Evolutionary conservation across 768 basidiomycete genomes (phyloP).

Genomic region (Hydnomerulius pinastri): DNA sequence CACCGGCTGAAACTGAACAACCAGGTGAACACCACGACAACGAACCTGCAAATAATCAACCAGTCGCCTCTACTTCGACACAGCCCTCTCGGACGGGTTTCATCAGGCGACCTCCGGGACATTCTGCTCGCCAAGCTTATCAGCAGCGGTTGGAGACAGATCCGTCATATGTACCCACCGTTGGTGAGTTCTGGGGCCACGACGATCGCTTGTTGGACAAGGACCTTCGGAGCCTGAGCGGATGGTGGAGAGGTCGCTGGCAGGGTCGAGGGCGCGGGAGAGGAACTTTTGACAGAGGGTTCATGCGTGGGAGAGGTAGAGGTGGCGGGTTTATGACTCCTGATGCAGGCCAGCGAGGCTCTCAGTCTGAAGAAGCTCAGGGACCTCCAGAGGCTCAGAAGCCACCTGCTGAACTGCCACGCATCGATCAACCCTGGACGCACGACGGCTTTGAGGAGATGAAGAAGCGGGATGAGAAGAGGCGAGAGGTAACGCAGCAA

Average conservation of each 20-base stretch:
- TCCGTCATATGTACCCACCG: conserved; percentile 86
- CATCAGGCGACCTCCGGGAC: conserved; percentile 45
- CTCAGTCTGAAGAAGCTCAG: conserved; percentile 22
- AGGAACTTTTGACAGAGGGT: conserved; percentile 43
- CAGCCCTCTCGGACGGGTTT: conserved; percentile 24
- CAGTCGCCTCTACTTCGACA: conserved; percentile 43
- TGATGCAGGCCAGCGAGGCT: conserved; percentile 6
- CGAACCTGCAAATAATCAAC: conserved; percentile 30
- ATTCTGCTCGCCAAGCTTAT: conserved; percentile 82
- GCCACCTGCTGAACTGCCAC: conserved; percentile 42
- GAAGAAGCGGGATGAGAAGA: conserved; percentile 70
- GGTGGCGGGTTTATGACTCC: conserved; percentile 41
- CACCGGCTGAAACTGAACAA: conserved; percentile 13
- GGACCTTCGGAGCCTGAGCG: conserved; percentile 77
- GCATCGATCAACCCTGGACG: conserved; percentile 73
- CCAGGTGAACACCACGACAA: conserved; percentile 15
- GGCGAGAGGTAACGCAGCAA: conserved; percentile 35
- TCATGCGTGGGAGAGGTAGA: conserved; percentile 60
- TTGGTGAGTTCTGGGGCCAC: conserved; percentile 94
- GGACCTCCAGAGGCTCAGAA: conserved; percentile 21
- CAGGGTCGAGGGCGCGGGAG: conserved; percentile 68
- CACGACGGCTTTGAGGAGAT: conserved; percentile 91
- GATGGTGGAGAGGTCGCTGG: conserved; percentile 86
- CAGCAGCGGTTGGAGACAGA: conserved; percentile 79
- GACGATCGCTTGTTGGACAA: conserved; percentile 89